Evolutionary conservation across 106 monocot genomes (phyloP), one percentile per base, ranked within the genome.

Genomic region (Cymbidium sinense): DNA sequence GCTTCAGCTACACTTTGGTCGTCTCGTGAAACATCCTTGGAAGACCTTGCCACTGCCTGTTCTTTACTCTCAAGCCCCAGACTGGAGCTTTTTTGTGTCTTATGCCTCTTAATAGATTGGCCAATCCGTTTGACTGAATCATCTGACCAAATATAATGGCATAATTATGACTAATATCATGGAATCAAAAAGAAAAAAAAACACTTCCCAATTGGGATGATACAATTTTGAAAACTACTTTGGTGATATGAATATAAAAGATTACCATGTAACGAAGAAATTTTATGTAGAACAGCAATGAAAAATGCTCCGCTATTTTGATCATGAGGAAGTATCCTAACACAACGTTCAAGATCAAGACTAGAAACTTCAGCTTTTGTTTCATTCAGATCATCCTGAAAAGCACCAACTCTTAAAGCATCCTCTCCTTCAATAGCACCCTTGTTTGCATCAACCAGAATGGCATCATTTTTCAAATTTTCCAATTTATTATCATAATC

Each of bases 221-320:
- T 17, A 67, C 17, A 5, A 58, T 58, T 15, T 33, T 31, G 25
- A 30, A 67, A 2, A 33, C 10, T 67, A 67, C 33, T 67, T 31
- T 12, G 29, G 10, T 29, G 19, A 20, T 35, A 12, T 18, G 50
- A 62, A 30, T 30, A 77, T 35, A 58, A 43, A 36, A 30, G 69
- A 52, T 64, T 90, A 93, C 99, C 90, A 37, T 77, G 78, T 50
- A 89, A 43, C 67, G 85, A 69, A 61, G 90, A 85, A 80, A 91
- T 19, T 81, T 99, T 99, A 36, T 86, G 86, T 64, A 99, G 82
- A 64, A 99, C 99, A 80, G 99, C 95, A 86, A 99, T 95, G 55
- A 99, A 99, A 87, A 99, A 99, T 20, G 99, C 99, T 50, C 99
- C 99, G 75, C 77, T 93, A 52, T 99, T 95, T 82, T 99, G 99